A percentile compares a stretch with the other conserved stretches of the same genome.
Evolutionary conservation across 1,139 yeast species (phyloP).

Genomic region (Protomyces macrosporus): DNA sequence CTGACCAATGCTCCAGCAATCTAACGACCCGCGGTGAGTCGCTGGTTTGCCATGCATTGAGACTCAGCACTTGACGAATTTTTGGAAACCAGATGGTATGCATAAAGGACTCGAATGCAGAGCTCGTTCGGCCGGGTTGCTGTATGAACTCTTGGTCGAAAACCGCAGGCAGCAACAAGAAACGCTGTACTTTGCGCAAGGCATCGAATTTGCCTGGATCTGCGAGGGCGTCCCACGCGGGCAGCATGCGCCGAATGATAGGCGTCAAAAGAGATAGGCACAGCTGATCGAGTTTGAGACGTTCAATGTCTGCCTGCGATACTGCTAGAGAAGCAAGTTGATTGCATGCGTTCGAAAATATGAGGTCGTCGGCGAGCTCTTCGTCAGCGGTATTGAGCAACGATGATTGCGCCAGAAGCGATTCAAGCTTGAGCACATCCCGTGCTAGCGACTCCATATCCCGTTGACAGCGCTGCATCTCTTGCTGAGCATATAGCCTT

Average conservation of each 20-base stretch:
- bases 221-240: slow-evolving; percentile 42
- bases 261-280: slow-evolving; percentile 39
- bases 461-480: slow-evolving; percentile 32
- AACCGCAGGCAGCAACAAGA: neutral
- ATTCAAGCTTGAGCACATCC: neutral
- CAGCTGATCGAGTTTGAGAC: slow-evolving; percentile 33
- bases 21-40: slow-evolving; percentile 37
- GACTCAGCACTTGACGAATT: slow-evolving; percentile 36
- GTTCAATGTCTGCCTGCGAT: neutral
- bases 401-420: neutral
- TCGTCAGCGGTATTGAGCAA: neutral
- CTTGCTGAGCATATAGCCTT: slow-evolving; percentile 33
- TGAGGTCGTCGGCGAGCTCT: neutral
- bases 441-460: slow-evolving; percentile 30
- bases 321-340: neutral
- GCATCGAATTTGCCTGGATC: slow-evolving; percentile 34
- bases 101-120: slow-evolving; percentile 41
- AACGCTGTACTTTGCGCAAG: neutral
- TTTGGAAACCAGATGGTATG: slow-evolving; percentile 41
- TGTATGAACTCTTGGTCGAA: slow-evolving; percentile 20
- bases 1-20: slow-evolving; percentile 45
- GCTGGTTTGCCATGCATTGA: slow-evolving; percentile 38
- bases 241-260: slow-evolving; percentile 34
- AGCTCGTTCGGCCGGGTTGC: slow-evolving; percentile 23
- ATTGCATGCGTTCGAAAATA: neutral